Base-by-base conservation (phyloP, 2,329 filamentous ascomycete species). In the Xylaria digitata region DNA sequence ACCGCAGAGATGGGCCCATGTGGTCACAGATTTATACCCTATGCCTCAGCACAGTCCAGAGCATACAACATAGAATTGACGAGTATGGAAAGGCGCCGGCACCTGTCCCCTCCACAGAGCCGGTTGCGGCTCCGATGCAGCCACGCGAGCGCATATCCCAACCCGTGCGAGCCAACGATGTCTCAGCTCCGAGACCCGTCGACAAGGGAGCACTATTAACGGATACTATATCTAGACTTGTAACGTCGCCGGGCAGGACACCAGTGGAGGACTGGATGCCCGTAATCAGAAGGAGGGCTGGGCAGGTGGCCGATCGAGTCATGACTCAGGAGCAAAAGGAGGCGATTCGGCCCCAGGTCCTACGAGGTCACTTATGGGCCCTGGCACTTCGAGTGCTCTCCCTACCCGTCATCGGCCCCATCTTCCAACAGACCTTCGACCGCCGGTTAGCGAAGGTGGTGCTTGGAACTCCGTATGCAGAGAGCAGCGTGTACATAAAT, bases 1-100 rank as follows among this genome's bases (percentile, higher is more conserved):
- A 97, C 72, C 91, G 94, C 67, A 88, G 88, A 61, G 91, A 90
- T 50, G 93, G 91, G 0, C 86, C 92, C 0, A 90, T 92, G 71
- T 97, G 93, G 92, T 88, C 89, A 8, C 93, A 97, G 73, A 85
- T 97, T 54, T 89, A 90, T 68, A 82, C 83, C 19, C 81, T 90
- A 6, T 94, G 92, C 73, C 84, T 95, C 19, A 86, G 87, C 13
- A 85, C 91, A 19, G 84, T 97, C 57, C 87, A 88, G 70, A 83
- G 83, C 11, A 86, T 97, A 56, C 87, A 89, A 63, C 80, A 80
- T 7, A 89, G 92, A 52, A 89, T 97, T 55, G 86, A 90, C 56
- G 82, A 85, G 15, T 88, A 85, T 70, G 84, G 85, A 63, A 86
- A 85, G 65, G 81, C 83, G 8, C 76, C 80, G 1, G 67, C 78